Evolutionary conservation across 139 green algal genomes (phyloP).

Genomic region (Chlamydomonas sp.): DNA sequence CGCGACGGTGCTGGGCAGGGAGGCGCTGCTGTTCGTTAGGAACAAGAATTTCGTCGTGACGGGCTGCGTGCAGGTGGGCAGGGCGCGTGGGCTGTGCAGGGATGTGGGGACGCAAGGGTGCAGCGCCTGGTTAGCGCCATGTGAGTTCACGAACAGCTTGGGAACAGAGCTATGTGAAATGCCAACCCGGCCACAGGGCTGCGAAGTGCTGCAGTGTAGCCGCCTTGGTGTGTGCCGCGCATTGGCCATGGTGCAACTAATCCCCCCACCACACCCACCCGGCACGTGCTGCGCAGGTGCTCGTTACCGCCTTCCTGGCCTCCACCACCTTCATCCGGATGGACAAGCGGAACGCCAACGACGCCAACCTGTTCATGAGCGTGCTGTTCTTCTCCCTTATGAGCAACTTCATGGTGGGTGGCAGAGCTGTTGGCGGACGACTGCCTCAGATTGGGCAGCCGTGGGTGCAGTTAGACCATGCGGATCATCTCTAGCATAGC

Average conservation of each 20-base stretch:
- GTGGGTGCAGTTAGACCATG: too few species aligned
- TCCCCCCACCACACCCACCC: background rate
- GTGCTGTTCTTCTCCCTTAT: constrained; percentile 31
- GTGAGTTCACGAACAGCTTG: too few species aligned
- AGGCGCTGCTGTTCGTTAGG: background rate
- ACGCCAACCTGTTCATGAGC: constrained; percentile 5
- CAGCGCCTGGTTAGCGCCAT: too few species aligned
- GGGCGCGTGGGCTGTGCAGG: too few species aligned
- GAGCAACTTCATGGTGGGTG: background rate
- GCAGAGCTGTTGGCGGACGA: too few species aligned
- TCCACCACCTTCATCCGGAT: constrained; percentile 41
- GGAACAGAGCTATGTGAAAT: too few species aligned
- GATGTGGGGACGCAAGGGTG: background rate
- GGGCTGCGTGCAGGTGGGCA: background rate
- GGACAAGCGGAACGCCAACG: background rate
- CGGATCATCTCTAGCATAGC: too few species aligned
- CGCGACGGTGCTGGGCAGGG: background rate
- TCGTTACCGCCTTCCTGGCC: constrained; percentile 38
- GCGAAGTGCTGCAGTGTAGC: too few species aligned
- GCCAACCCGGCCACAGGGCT: too few species aligned
- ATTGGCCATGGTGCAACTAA: too few species aligned
- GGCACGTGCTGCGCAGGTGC: background rate
- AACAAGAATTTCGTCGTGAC: background rate
- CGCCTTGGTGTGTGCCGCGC: too few species aligned
- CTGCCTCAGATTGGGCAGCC: too few species aligned